Conservation (phyloP, 257 asterid genomes). For the Salvia rosmarinus region DNA sequence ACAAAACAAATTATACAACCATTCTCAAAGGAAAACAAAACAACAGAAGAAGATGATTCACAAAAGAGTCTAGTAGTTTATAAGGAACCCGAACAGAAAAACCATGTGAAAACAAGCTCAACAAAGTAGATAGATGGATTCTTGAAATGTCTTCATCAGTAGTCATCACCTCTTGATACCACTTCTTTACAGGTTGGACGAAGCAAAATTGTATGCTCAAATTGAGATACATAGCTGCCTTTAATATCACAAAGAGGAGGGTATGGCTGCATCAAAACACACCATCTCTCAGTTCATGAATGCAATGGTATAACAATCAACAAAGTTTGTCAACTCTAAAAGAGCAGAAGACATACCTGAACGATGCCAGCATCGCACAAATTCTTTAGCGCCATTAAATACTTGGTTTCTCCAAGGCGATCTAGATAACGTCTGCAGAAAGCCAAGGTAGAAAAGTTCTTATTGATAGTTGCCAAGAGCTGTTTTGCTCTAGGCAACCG, state of each 20-base stretch:
- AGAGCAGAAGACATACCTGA: slow-evolving; percentile 57
- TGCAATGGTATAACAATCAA: not conserved
- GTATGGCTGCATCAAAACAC: slow-evolving; percentile 61
- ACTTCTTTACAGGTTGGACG: slow-evolving; percentile 99
- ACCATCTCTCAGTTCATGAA: slow-evolving; percentile 16
- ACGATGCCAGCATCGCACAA: slow-evolving; percentile 91
- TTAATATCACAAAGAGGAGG: slow-evolving; percentile 94
- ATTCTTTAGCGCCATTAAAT: slow-evolving; percentile 94
- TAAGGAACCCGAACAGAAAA: not conserved
- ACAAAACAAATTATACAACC: not conserved
- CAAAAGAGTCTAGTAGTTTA: not conserved
- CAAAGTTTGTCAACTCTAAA: not conserved
- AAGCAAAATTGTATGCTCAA: slow-evolving; percentile 93
- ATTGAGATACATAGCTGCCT: slow-evolving; percentile 94
- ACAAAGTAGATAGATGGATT: not conserved
- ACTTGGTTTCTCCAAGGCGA: slow-evolving; percentile 91
- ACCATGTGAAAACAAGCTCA: not conserved
- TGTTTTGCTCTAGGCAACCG: slow-evolving; percentile 92
- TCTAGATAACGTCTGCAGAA: slow-evolving; percentile 96
- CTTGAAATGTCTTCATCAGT: slow-evolving; percentile 41
- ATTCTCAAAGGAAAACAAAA: not conserved
- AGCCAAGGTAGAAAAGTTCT: slow-evolving; percentile 90
- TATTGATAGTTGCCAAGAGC: slow-evolving; percentile 84
- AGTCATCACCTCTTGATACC: slow-evolving; percentile 93
- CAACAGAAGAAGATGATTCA: not conserved